Evolutionary conservation across 495 filamentous ascomycete genomes (phyloP), one percentile per base, ranked within the genome.

Genomic region (Trichoderma reesei): DNA sequence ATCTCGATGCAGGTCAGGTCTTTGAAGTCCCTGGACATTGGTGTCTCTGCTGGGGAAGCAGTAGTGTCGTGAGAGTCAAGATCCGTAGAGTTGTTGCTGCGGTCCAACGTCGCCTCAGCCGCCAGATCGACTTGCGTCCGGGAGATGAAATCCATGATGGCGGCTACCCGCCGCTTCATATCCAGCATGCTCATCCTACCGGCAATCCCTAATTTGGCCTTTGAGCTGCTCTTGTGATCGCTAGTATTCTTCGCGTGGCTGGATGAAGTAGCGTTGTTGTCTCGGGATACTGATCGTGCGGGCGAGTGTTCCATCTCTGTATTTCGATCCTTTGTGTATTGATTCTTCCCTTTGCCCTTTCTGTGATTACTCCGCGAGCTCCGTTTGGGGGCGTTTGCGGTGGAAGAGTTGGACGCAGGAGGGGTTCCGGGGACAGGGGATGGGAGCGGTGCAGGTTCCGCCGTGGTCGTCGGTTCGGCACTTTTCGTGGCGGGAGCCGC

Each of bases 41-140:
- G 26, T 1, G 59, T 64, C 1, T 37, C 34, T 10, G 34, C 6
- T 62, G 59, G 10, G 41, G 59, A 44, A 38, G 48, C 62, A 60
- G 64, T 44, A 42, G 37, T 11, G 41, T 38, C 38, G n/a, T 48
- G 60, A 20, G 62, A 64, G 14, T 44, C 56, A 64, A 61, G 64
- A 31, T 20, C 59, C 11, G 39, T 31, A 20, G 61, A 63, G 14
- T 42, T 34, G 41, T 31, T 42, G 26, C 61, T 62, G 65, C 26
- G 68, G 36, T 11, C 63, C 38, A 13, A 68, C 61, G 51, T n/a
- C 2, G 38, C 61, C 46, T 85, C 82, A 38, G 76, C 85, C 0
- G 90, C 92, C 78, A 96, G 84, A 71, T 98, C 94, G 13, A 96
- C 80, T 69, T 97, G 93, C 67, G 90, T 93, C 56, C 90, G 85